Percentiles rank a stretch among this genome's conserved stretches.
These are phyloP conservation scores for Lathyrus tuberosus DNA, from an alignment of 306 rosid species.

Conservation along the genomic window DNA sequence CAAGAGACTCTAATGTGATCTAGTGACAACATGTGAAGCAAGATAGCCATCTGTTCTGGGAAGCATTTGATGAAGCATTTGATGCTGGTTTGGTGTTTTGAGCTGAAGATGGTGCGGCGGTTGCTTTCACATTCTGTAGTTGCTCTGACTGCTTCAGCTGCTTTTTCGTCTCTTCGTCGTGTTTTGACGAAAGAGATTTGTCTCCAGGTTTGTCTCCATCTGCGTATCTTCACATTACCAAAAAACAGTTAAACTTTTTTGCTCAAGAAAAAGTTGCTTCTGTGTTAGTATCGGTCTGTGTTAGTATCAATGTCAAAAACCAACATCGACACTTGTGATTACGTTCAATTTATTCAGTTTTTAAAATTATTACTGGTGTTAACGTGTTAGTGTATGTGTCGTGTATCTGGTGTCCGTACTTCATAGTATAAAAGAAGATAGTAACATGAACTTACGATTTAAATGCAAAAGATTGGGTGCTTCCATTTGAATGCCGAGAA, in stretches of 20 bases:
- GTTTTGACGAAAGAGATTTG: conserved; percentile 41
- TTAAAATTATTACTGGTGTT: no score
- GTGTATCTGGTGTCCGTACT: no score
- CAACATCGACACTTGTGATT: no score
- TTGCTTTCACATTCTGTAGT: no score
- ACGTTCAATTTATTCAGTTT: no score
- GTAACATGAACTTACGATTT: conserved; percentile 54
- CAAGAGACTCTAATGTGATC: conserved; percentile 27
- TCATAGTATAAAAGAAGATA: not conserved
- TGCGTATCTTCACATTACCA: conserved; percentile 52
- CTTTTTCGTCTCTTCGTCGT: not conserved
- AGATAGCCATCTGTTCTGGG: conserved; percentile 50
- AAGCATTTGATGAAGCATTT: not conserved
- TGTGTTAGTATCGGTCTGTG: no score
- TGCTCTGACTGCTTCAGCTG: no score
- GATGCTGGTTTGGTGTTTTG: conserved; percentile 31
- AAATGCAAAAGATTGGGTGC: conserved; percentile 74
- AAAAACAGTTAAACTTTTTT: conserved; percentile 41
- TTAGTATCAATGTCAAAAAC: no score
- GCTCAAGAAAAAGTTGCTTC: conserved; percentile 11
- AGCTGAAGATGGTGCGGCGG: not conserved
- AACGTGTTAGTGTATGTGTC: no score
- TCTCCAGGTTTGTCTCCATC: conserved; percentile 48
- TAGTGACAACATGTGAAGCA: conserved; percentile 62
- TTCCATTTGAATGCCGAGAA: conserved; percentile 54